These are phyloP conservation scores for Cyclotella atomus DNA, from an alignment of 108 stramenopile genomes.

Conservation along the genomic window DNA sequence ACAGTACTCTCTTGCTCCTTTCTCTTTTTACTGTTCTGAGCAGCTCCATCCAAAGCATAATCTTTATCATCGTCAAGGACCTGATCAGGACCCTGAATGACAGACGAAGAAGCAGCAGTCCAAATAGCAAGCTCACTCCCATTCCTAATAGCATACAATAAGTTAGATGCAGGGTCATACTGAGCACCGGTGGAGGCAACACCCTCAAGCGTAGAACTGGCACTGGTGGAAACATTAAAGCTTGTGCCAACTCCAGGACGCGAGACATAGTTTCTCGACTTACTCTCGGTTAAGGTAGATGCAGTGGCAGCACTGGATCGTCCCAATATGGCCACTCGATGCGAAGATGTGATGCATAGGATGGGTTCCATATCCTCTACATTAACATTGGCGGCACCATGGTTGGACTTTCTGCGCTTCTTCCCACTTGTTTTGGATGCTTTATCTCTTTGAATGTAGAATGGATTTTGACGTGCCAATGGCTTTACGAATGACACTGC, in stretches of 20 bases:
- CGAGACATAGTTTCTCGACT: constrained; percentile 43
- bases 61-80: background rate
- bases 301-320: constrained; percentile 3
- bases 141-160: constrained; percentile 48
- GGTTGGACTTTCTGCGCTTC: constrained; percentile 33
- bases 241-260: constrained; percentile 38
- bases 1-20: constrained; percentile 11
- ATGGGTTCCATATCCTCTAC: constrained; percentile 26
- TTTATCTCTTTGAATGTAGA: constrained; percentile 27
- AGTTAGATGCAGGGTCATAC: constrained; percentile 38
- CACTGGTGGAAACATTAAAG: constrained; percentile 22
- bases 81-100: constrained; percentile 41
- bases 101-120: constrained; percentile 48
- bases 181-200: constrained; percentile 32
- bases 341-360: constrained; percentile 44
- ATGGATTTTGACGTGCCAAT: constrained; percentile 1
- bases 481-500: constrained; percentile 38
- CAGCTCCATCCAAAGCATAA: constrained; percentile 1
- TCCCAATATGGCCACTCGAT: constrained; percentile 39
- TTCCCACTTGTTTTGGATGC: constrained; percentile 25
- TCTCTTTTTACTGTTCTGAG: constrained; percentile 28
- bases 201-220: constrained; percentile 22
- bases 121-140: constrained; percentile 47
- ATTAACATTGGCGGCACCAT: background rate
- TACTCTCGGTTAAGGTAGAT: constrained; percentile 31